Conservation (phyloP, 2,329 filamentous ascomycete species). For the Westerdykella sp. region DNA sequence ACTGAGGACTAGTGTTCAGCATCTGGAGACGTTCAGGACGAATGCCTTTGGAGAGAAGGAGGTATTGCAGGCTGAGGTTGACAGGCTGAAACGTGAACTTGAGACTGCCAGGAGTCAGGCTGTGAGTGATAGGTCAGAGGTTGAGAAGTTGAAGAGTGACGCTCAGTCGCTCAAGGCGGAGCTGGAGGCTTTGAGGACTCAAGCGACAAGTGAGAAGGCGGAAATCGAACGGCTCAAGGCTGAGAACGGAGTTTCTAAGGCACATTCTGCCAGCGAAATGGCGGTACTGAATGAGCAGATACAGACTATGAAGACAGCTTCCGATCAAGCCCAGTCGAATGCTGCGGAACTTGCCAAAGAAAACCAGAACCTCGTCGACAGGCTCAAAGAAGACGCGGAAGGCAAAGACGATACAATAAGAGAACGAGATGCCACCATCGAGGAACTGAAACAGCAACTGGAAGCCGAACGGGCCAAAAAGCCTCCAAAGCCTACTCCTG, state of each 20-base stretch:
- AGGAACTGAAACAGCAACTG: conserved; percentile 13
- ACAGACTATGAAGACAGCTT: conserved; percentile 13
- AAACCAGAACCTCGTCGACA: conserved; percentile 24
- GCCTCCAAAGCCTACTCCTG: conserved; percentile 13
- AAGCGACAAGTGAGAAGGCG: too few species aligned
- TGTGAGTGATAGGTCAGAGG: conserved; percentile 4
- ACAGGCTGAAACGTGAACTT: conserved; percentile 8
- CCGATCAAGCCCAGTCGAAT: conserved; percentile 18
- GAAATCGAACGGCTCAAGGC: too few species aligned
- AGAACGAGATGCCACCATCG: conserved; percentile 21
- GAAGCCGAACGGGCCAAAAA: conserved; percentile 24
- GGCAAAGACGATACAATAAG: conserved; percentile 30
- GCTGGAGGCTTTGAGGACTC: too few species aligned
- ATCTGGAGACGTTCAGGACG: conserved; percentile 16
- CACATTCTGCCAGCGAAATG: conserved; percentile 14
- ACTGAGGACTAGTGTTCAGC: conserved; percentile 27
- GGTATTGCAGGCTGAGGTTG: conserved; percentile 6
- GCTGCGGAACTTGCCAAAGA: conserved; percentile 21
- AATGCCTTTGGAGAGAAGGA: conserved; percentile 17
- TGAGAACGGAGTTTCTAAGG: conserved; percentile 9
- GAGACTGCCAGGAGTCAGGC: conserved; percentile 1
- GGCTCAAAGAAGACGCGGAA: conserved; percentile 30
- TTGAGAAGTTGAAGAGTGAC: too few species aligned
- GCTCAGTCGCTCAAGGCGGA: too few species aligned
- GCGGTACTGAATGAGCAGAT: conserved; percentile 16